Percentiles rank a stretch among this genome's conserved stretches.
These are phyloP conservation scores for Aspergillus chevalieri DNA, from an alignment of 2,329 filamentous ascomycete genomes.

Conservation along the genomic window DNA sequence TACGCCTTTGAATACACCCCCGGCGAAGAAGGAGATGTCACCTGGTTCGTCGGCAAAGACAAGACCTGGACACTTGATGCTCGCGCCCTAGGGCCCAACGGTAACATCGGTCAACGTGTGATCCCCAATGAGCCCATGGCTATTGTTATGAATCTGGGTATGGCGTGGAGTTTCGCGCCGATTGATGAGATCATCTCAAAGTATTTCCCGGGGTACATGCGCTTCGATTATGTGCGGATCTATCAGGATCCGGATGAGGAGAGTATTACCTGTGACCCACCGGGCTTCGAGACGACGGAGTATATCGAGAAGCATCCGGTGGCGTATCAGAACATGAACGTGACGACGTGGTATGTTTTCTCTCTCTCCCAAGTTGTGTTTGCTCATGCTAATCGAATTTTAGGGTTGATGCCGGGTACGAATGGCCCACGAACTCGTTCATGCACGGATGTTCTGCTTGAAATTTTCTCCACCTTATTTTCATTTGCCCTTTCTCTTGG, in stretches of 20 bases:
- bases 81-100: slow-evolving; percentile 58
- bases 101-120: slow-evolving; percentile 60
- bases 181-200: slow-evolving; percentile 54
- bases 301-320: slow-evolving; percentile 60
- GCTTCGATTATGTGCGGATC: slow-evolving; percentile 64
- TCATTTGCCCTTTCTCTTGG: background rate
- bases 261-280: slow-evolving; percentile 61
- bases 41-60: slow-evolving; percentile 62
- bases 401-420: slow-evolving; percentile 47
- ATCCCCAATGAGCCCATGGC: slow-evolving; percentile 64
- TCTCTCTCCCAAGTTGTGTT: background rate
- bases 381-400: slow-evolving; percentile 2
- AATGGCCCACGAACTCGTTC: slow-evolving; percentile 57
- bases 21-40: slow-evolving; percentile 54
- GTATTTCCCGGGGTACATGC: slow-evolving; percentile 59
- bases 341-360: slow-evolving; percentile 53
- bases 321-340: slow-evolving; percentile 58
- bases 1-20: slow-evolving; percentile 61
- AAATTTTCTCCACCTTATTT: slow-evolving; percentile 1
- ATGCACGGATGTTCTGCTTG: slow-evolving; percentile 49
- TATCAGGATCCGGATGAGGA: slow-evolving; percentile 58
- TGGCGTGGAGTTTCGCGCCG: slow-evolving; percentile 60
- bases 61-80: slow-evolving; percentile 60
- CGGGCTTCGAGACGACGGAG: slow-evolving; percentile 58
- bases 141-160: slow-evolving; percentile 63